Conservation (phyloP, 345 rosid species). For the Rubroshorea leprosula region DNA sequence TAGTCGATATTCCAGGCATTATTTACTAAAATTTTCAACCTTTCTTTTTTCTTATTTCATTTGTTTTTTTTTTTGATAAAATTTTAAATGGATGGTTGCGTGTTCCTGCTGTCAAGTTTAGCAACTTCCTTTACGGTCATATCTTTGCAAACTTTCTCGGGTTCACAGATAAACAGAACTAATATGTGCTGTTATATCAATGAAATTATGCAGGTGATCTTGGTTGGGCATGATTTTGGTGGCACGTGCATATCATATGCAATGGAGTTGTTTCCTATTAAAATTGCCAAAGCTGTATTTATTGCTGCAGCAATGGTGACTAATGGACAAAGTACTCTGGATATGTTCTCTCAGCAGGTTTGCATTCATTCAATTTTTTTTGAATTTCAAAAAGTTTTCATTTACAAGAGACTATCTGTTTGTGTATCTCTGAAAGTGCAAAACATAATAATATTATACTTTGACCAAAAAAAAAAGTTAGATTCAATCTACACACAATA, state of each 20-base stretch:
- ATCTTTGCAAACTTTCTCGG: too few relatives aligned
- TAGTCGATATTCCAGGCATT: too few relatives aligned
- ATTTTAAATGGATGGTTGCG: too few relatives aligned
- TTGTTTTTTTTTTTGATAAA: too few relatives aligned
- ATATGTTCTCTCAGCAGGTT: slow-evolving; percentile 74
- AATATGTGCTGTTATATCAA: background rate
- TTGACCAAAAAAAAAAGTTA: too few relatives aligned
- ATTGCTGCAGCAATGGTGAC: slow-evolving; percentile 80
- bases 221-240: slow-evolving; percentile 96
- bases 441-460: too few relatives aligned
- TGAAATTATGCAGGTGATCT: slow-evolving; percentile 53
- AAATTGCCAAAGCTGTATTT: slow-evolving; percentile 67
- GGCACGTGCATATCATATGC: slow-evolving; percentile 84
- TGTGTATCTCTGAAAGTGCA: background rate
- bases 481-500: too few relatives aligned
- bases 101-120: slow-evolving; percentile 2
- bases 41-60: too few relatives aligned
- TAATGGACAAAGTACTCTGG: slow-evolving; percentile 68
- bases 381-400: too few relatives aligned
- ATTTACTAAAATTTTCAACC: too few relatives aligned
- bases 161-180: background rate
- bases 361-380: background rate
- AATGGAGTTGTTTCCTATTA: slow-evolving; percentile 78
- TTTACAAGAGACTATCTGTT: background rate
- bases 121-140: too few relatives aligned